Percentiles rank a stretch among this genome's conserved stretches.
Evolutionary conservation across 2,329 filamentous ascomycete species (phyloP).

Genomic region (Ceratocystis destructans): DNA sequence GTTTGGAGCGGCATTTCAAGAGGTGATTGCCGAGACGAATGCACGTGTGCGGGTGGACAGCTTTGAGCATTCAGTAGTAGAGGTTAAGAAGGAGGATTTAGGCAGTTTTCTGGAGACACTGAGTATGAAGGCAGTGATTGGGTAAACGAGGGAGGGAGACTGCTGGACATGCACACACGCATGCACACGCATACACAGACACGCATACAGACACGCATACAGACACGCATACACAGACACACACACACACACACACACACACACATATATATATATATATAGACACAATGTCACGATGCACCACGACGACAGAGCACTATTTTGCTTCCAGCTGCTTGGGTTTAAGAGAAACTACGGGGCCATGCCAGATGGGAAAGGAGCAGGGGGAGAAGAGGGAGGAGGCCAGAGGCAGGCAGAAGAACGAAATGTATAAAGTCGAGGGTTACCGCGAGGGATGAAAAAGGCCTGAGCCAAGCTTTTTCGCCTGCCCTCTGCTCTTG

Average conservation of each 20-base stretch:
- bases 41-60: constrained; percentile 84
- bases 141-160: constrained; percentile 26
- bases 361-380: background rate
- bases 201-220: too few relatives aligned
- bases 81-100: constrained; percentile 93
- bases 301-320: constrained; percentile 9
- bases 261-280: background rate
- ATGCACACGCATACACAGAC: background rate
- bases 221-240: background rate
- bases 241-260: background rate
- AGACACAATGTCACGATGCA: background rate
- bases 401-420: background rate
- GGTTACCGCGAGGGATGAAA: background rate
- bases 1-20: constrained; percentile 90
- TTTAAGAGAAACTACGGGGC: background rate
- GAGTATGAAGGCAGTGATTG: constrained; percentile 77
- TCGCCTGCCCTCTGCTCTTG: background rate
- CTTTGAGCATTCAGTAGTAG: constrained; percentile 94
- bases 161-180: background rate
- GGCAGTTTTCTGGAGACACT: constrained; percentile 79
- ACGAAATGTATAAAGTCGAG: background rate
- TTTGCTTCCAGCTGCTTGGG: background rate
- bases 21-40: constrained; percentile 82
- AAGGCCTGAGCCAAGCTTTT: constrained; percentile 1
- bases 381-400: background rate